Evolutionary conservation across 2,329 filamentous ascomycete genomes (phyloP).

Genomic region (Taxawa tesnikishii): DNA sequence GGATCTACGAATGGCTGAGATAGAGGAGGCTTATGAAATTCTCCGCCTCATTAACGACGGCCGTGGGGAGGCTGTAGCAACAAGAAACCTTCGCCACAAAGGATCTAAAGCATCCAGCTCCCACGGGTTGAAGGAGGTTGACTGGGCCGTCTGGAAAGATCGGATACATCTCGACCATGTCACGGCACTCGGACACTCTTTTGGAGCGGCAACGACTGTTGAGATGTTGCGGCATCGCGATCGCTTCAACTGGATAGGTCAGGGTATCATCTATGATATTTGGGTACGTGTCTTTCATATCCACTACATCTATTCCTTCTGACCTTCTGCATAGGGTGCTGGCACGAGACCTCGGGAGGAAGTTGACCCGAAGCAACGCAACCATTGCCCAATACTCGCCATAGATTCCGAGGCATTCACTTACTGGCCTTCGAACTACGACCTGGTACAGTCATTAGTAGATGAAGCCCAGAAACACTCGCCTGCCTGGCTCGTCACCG

Average conservation of each 20-base stretch:
- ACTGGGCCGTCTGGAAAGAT: slow-evolving; percentile 46
- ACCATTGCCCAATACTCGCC: slow-evolving; percentile 45
- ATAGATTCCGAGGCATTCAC: slow-evolving; percentile 60
- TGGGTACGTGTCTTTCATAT: slow-evolving; percentile 35
- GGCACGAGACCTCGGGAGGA: slow-evolving; percentile 28
- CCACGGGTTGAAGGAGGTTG: slow-evolving; percentile 41
- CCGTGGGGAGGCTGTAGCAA: slow-evolving; percentile 37
- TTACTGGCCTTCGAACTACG: slow-evolving; percentile 55
- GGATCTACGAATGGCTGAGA: slow-evolving; percentile 49
- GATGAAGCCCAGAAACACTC: slow-evolving; percentile 37
- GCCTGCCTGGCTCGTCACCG: slow-evolving; percentile 33
- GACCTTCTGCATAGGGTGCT: too few species aligned
- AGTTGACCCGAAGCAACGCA: slow-evolving; percentile 17
- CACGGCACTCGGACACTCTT: slow-evolving; percentile 54
- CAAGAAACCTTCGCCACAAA: slow-evolving; percentile 42
- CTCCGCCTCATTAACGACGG: slow-evolving; percentile 44
- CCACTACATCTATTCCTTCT: too few species aligned
- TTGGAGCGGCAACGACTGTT: slow-evolving; percentile 52
- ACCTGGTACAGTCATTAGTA: slow-evolving; percentile 43
- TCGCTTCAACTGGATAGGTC: slow-evolving; percentile 44
- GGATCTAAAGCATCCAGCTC: slow-evolving; percentile 49
- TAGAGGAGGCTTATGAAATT: slow-evolving; percentile 49
- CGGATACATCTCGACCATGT: slow-evolving; percentile 45
- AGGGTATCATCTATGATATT: slow-evolving; percentile 54
- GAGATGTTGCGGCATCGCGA: slow-evolving; percentile 45